These are phyloP conservation scores for Paecilomyces sp. DNA, from an alignment of 2,329 filamentous ascomycete genomes.

Conservation along the genomic window DNA sequence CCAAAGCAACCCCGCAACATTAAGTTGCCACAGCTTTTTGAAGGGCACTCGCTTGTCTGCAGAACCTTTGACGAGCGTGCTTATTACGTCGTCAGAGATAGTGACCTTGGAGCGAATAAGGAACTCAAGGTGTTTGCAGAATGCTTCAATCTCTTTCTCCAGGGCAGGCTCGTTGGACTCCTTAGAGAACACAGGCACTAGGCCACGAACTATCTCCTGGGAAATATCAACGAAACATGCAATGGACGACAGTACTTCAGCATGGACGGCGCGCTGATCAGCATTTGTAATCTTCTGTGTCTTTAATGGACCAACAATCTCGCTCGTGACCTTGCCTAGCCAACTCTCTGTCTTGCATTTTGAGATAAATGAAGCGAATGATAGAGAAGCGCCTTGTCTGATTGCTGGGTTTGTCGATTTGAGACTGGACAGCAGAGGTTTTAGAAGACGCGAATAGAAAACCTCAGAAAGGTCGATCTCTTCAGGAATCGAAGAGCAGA, in stretches of 20 bases:
- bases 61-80: conserved; percentile 72
- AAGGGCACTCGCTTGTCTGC: conserved; percentile 75
- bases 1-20: conserved; percentile 64
- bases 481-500: conserved; percentile 63
- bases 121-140: conserved; percentile 59
- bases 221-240: conserved; percentile 56
- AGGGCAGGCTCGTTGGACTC: conserved; percentile 85
- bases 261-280: conserved; percentile 77
- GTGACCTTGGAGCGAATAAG: conserved; percentile 55
- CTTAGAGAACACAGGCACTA: conserved; percentile 66
- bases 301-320: conserved; percentile 73
- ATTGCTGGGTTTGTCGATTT: conserved; percentile 82
- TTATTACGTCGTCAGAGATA: conserved; percentile 59
- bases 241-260: conserved; percentile 67
- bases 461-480: conserved; percentile 70
- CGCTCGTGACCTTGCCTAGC: conserved; percentile 64
- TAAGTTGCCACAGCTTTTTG: conserved; percentile 73
- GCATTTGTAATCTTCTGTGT: conserved; percentile 73
- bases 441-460: conserved; percentile 66
- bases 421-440: conserved; percentile 79
- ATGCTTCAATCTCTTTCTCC: conserved; percentile 63
- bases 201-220: conserved; percentile 56
- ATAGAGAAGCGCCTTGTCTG: conserved; percentile 65
- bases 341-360: conserved; percentile 52
- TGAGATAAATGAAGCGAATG: conserved; percentile 63